These are phyloP conservation scores for Nothophoma quercina DNA, from an alignment of 2,329 filamentous ascomycete species.

Conservation along the genomic window DNA sequence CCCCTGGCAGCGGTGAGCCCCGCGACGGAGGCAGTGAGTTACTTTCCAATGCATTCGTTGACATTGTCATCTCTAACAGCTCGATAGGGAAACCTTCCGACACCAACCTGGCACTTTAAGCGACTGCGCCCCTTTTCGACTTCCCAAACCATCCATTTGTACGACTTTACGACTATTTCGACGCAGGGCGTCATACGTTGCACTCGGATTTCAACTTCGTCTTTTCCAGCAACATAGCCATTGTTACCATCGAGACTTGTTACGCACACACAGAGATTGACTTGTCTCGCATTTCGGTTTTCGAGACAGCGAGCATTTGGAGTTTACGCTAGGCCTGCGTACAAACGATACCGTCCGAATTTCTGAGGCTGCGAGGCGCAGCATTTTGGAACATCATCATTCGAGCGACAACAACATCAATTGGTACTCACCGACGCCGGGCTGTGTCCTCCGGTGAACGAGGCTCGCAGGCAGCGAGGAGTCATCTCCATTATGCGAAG, in stretches of 20 bases:
- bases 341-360: background rate
- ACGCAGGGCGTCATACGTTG: conserved; percentile 31
- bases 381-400: conserved; percentile 20
- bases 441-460: conserved; percentile 44
- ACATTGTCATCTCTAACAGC: conserved; percentile 7
- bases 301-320: conserved; percentile 5
- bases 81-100: conserved; percentile 26
- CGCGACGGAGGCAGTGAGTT: conserved; percentile 37
- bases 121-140: conserved; percentile 21
- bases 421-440: conserved; percentile 25
- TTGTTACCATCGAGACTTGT: conserved; percentile 10
- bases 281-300: conserved; percentile 17
- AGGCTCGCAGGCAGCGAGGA: conserved; percentile 22
- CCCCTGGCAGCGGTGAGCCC: conserved; percentile 5
- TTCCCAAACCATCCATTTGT: conserved; percentile 13
- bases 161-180: conserved; percentile 16
- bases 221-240: conserved; percentile 7
- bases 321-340: conserved; percentile 3
- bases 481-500: conserved; percentile 30
- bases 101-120: conserved; percentile 23
- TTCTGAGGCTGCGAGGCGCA: conserved; percentile 35
- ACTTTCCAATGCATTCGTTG: background rate
- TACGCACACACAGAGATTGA: conserved; percentile 12
- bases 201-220: conserved; percentile 16
- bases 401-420: conserved; percentile 13